Base-by-base conservation (phyloP, 2,329 filamentous ascomycete genomes). In the Myriangium duriaei region DNA sequence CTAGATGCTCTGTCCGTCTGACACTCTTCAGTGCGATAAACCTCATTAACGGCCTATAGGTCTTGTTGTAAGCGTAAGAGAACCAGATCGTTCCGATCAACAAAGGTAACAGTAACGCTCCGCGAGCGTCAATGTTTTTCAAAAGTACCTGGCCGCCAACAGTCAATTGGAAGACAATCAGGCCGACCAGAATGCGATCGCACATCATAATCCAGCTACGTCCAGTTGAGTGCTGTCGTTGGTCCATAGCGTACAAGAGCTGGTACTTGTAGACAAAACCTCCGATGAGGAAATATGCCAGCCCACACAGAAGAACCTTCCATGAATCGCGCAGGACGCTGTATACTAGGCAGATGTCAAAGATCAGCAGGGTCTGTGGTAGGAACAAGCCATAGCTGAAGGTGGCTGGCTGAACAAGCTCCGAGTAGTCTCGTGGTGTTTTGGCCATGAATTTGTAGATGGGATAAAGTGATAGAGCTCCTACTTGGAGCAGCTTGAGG, bases 331-430 rank as follows among this genome's bases (percentile, higher is more conserved):
- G 76, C 10, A 96, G 68, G 12, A 94, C 79, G 53, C 84, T 92
- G 67, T 98, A 98, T 5, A 96, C 87, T 29, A 94, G 71, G 52
- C 91, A 96, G 18, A 98, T 81, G 52, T 96, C 92, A 60, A 95
- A 88, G 11, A 96, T 77, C 9, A 98, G 72, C 40, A 98, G 74
- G 0, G 88, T 85, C 14, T 91, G 92, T 0, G 91, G 91, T 5
- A 98, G 72, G 51, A 86, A 96, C 60, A 95, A 95, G 14, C 91
- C 91, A 51, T 98, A 98, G 57, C 83, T 88, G 61, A 98, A 98
- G 7, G 81, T 68, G 0, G 86, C 83, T 1, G 92, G 87, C 43
- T 81, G 74, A 12, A 79, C 72, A 12, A 96, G 68, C 54, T 92
- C 79, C 1, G 81, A 80, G 52, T 81, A 86, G 53, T 98, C 88